Percentiles rank a stretch among this genome's conserved stretches.
Conservation (phyloP, 2,329 filamentous ascomycete species). For the Didymella exigua region DNA sequence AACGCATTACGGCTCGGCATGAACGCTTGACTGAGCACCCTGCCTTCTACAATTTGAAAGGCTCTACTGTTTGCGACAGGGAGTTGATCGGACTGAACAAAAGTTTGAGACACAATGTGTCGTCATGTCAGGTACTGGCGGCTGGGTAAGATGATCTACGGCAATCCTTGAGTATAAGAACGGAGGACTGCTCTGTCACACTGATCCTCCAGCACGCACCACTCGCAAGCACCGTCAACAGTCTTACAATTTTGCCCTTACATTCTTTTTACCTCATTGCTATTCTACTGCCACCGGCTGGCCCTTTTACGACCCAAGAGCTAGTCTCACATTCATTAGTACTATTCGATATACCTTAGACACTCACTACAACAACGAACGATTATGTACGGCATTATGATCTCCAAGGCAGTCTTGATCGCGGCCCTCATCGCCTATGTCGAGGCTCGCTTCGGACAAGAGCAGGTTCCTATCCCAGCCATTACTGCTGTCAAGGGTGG, state of each 20-base stretch:
- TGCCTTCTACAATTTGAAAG: background rate
- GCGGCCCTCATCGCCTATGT: constrained; percentile 43
- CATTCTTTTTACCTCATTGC: constrained; percentile 32
- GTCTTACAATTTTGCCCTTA: constrained; percentile 30
- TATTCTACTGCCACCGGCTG: constrained; percentile 39
- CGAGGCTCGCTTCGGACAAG: constrained; percentile 64
- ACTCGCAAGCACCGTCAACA: constrained; percentile 34
- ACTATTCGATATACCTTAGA: constrained; percentile 13
- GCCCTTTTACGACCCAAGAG: constrained; percentile 37
- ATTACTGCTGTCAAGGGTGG: constrained; percentile 62
- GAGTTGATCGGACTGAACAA: background rate
- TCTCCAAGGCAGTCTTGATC: constrained; percentile 42
- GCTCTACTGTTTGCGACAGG: background rate
- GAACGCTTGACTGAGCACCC: constrained; percentile 25
- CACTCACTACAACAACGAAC: constrained; percentile 22
- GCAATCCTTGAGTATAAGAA: constrained; percentile 37
- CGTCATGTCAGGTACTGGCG: constrained; percentile 26
- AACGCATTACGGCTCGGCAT: constrained; percentile 40
- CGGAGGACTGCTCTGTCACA: constrained; percentile 8
- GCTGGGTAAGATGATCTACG: constrained; percentile 9
- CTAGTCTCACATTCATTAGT: constrained; percentile 42
- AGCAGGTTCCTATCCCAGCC: constrained; percentile 63
- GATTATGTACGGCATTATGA: constrained; percentile 36
- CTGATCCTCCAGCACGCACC: constrained; percentile 35
- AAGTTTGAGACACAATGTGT: constrained; percentile 12